A percentile compares a stretch with the other conserved stretches of the same genome.
These are phyloP conservation scores for Schwanniomyces vanrijiae DNA, from an alignment of 805 yeast genomes.

Conservation along the genomic window DNA sequence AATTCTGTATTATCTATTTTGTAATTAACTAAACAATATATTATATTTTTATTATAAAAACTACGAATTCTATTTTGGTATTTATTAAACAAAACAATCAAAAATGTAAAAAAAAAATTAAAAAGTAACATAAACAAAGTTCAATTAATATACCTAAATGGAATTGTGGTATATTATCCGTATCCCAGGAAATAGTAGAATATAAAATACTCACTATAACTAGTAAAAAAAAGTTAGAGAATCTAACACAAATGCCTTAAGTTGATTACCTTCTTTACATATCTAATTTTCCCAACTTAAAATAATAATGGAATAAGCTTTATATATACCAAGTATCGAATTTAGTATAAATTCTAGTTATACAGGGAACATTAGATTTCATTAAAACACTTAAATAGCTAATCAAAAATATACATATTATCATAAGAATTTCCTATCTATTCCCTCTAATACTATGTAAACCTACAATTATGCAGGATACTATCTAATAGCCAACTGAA, in stretches of 20 bases:
- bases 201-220: not conserved
- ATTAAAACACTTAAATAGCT: constrained; percentile 1
- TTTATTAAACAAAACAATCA: constrained; percentile 4
- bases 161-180: constrained; percentile 4
- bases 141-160: constrained; percentile 4
- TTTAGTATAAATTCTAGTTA: constrained; percentile 2
- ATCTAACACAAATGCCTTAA: constrained; percentile 5
- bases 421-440: constrained; percentile 1
- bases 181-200: constrained; percentile 1
- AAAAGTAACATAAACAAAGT: not conserved
- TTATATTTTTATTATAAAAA: not conserved
- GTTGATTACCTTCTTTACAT: constrained; percentile 5
- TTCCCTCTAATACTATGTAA: constrained; percentile 1
- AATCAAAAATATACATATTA: constrained; percentile 3
- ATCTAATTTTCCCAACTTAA: constrained; percentile 8
- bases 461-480: constrained; percentile 2
- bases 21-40: not conserved
- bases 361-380: constrained; percentile 3
- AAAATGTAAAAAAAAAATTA: not conserved
- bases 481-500: constrained; percentile 3
- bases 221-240: constrained; percentile 2
- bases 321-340: constrained; percentile 6
- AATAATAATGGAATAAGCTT: constrained; percentile 2
- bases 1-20: too few species aligned
- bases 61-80: constrained; percentile 3